Evolutionary conservation across 257 asterid species (phyloP), one percentile per base, ranked within the genome.

Genomic region (Henckelia pumila): DNA sequence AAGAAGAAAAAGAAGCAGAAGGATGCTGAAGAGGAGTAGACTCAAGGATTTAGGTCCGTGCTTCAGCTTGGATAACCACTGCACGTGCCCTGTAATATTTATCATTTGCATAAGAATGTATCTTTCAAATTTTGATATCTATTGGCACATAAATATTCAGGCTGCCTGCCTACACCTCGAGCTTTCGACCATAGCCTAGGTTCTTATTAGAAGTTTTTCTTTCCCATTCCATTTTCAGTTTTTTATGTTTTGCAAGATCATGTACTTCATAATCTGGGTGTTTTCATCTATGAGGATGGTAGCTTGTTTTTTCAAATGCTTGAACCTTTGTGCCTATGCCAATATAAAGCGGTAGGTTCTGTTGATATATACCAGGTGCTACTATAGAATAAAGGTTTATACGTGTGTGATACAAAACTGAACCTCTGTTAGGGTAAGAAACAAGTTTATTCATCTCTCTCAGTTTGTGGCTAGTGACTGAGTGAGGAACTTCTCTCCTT

Each of bases 1-100:
- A 83, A 87, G 81, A 85, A 85, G 70, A 89, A 87, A 76, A 85
- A 85, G 88, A 85, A 89, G 84, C 83, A 65, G 25, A 82, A 82
- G 65, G 96, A 87, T 56, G 86, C 72, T n/a, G 86, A 81, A 64
- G 37, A 80, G 68, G 80, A 80, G 77, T 80, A 77, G 79, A 23
- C 52, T 23, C 53, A 59, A 17, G 24, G 57, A 10, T 22, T 35
- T 21, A 23, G 17, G 29, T 63, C 63, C 37, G 24, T 63, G 71
- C 29, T 37, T 64, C 71, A 20, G 22, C 55, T 47, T 17, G 60
- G 28, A 70, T 64, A 55, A 58, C 35, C 70, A 23, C 55, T 19
- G 60, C 58, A 79, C 67, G 52, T 78, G 71, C 63, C 73, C 70
- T 49, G 25, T 40, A 47, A 47, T 67, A 47, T 73, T 37, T 68